Conservation (phyloP, 345 rosid genomes). For the Erodium maritimum region DNA sequence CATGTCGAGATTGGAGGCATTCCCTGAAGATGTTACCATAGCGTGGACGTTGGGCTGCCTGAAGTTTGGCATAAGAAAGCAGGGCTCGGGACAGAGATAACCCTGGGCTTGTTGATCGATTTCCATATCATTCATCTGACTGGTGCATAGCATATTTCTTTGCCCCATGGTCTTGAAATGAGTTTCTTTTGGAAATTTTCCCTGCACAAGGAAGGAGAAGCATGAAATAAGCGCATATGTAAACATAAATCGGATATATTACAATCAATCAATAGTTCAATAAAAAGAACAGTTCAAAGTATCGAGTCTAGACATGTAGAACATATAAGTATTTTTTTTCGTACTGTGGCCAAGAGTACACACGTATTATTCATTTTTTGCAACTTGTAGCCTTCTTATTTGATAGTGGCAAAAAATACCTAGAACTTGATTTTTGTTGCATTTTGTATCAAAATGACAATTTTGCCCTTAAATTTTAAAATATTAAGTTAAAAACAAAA, state of each 20-base stretch:
- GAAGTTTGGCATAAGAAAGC: slow-evolving; percentile 33
- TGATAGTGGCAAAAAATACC: no score
- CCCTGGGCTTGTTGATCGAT: slow-evolving; percentile 37
- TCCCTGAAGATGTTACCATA: slow-evolving; percentile 26
- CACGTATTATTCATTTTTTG: no score
- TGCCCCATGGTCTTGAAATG: slow-evolving; percentile 36
- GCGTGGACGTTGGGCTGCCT: slow-evolving; percentile 37
- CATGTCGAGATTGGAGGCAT: slow-evolving; percentile 24
- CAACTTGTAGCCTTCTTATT: no score
- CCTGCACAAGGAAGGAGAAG: slow-evolving; percentile 14
- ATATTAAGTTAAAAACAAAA: no score
- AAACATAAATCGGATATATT: no score
- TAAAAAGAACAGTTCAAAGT: no score
- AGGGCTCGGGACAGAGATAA: slow-evolving; percentile 35
- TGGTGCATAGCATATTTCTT: slow-evolving; percentile 31
- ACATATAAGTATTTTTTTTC: no score
- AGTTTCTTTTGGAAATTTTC: slow-evolving; percentile 10
- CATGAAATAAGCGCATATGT: background rate
- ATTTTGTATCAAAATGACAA: no score
- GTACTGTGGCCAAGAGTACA: background rate
- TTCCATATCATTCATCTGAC: slow-evolving; percentile 39
- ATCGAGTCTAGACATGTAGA: background rate
- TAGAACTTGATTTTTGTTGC: no score
- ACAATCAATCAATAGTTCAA: no score
- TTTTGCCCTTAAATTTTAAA: no score